Evolutionary conservation across 1,284 basidiomycete genomes (phyloP), one percentile per base, ranked within the genome.

Genomic region (Ceratobasidium sp.): DNA sequence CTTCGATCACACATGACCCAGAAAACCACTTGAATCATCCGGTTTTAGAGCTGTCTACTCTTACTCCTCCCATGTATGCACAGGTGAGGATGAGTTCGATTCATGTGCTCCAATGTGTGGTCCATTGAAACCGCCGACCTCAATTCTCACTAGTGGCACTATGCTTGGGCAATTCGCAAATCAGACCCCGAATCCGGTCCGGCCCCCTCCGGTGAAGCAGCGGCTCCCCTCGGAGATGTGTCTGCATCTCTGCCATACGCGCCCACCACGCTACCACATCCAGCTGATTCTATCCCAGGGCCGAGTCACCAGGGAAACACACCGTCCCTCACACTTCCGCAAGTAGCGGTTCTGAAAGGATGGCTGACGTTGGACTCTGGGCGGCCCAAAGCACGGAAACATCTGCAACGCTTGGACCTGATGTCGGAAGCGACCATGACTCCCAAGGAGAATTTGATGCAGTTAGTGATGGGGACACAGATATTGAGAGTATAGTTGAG

Each of bases 151-250:
- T 38, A 67, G 55, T 71, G 64, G 53, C 65, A 71, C 22, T 71
- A 71, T 31, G 70, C 64, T 29, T 71, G 70, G 70, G 70, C 70
- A 20, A 49, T 43, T 10, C 43, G 58, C 10, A 64, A 64, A 25
- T n/a, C 58, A n/a, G 64, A 67, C 6, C 13, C 20, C 42, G 64
- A 67, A 8, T 17, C 40, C 12, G 40, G 22, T n/a, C 13, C 45
- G 15, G 8, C 31, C 8, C 50, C 64, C 13, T 34, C 49, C 15
- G 62, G 54, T 52, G 62, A 65, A 40, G 32, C 34, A 31, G 2
- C 49, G 17, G 35, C 27, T 43, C 22, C 38, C 8, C 13, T n/a
- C n/a, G 25, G n/a, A 20, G n/a, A 15, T 25, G 49, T 34, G 8
- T 7, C 62, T 20, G 50, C 35, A 4, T 49, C 50, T 29, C 25